phyloP scores from a whole-genome alignment of 495 filamentous ascomycete genomes.

The Lasiosphaeriaceae sp. region DNA sequence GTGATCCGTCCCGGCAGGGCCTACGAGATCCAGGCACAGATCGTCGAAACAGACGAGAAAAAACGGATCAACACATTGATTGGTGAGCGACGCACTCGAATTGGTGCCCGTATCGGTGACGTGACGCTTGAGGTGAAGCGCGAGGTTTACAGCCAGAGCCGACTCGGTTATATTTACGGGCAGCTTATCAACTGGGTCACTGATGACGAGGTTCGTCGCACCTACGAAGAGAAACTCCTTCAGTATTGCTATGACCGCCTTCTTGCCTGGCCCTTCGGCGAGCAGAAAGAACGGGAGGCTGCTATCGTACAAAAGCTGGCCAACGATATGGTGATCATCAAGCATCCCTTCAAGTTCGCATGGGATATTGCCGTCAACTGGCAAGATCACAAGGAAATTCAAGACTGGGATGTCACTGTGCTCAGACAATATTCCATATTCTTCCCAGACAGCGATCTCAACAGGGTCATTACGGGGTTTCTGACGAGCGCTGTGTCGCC shows the following conservation, averaged over 20 bases:
- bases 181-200: slow-evolving; percentile 84
- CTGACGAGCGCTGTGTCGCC: slow-evolving; percentile 80
- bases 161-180: slow-evolving; percentile 70
- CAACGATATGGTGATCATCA: slow-evolving; percentile 90
- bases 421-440: slow-evolving; percentile 75
- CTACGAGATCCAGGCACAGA: slow-evolving; percentile 78
- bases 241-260: slow-evolving; percentile 74
- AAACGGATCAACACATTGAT: slow-evolving; percentile 89
- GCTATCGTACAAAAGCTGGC: slow-evolving; percentile 69
- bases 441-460: slow-evolving; percentile 79
- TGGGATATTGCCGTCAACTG: slow-evolving; percentile 91
- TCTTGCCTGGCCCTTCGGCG: slow-evolving; percentile 55
- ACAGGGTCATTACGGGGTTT: slow-evolving; percentile 75
- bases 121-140: slow-evolving; percentile 83
- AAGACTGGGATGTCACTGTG: slow-evolving; percentile 67
- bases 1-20: slow-evolving; percentile 76
- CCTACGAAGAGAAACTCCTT: slow-evolving; percentile 89
- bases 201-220: slow-evolving; percentile 78
- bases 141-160: slow-evolving; percentile 69
- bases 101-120: slow-evolving; percentile 78
- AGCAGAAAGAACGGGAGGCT: slow-evolving; percentile 63
- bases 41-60: slow-evolving; percentile 81
- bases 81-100: slow-evolving; percentile 78
- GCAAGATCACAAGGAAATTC: slow-evolving; percentile 69
- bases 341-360: slow-evolving; percentile 83